These are phyloP conservation scores for Tetracladium maxilliforme DNA, from an alignment of 2,329 filamentous ascomycete species.

Conservation along the genomic window DNA sequence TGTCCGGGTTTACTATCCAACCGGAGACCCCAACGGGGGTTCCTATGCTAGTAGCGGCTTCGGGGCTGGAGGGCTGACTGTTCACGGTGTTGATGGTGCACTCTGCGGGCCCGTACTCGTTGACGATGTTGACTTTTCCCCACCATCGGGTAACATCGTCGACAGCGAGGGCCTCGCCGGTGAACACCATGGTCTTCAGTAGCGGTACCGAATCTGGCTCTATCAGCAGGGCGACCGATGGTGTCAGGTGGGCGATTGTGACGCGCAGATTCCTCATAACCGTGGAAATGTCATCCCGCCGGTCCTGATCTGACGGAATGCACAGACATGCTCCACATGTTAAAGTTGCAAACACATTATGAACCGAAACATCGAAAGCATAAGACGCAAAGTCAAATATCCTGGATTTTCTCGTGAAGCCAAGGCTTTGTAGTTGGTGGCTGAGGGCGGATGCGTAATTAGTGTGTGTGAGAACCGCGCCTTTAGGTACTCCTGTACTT, in stretches of 20 bases:
- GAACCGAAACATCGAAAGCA: constrained; percentile 22
- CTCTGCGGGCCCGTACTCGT: constrained; percentile 23
- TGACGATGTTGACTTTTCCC: constrained; percentile 18
- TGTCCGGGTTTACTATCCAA: background rate
- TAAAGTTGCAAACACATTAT: constrained; percentile 19
- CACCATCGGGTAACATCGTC: constrained; percentile 21
- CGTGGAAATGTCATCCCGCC: constrained; percentile 19
- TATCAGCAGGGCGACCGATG: constrained; percentile 12
- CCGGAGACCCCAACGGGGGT: background rate
- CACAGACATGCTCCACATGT: constrained; percentile 21
- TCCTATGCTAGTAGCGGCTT: background rate
- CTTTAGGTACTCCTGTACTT: too few relatives aligned
- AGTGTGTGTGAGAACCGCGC: too few relatives aligned
- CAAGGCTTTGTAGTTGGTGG: too few relatives aligned
- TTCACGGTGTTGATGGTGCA: too few relatives aligned
- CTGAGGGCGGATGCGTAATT: too few relatives aligned
- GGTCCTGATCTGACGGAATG: constrained; percentile 20
- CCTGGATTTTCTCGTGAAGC: too few relatives aligned
- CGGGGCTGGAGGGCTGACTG: background rate
- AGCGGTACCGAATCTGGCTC: constrained; percentile 8
- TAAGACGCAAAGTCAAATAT: constrained; percentile 17
- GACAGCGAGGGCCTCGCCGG: constrained; percentile 18
- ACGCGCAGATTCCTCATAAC: constrained; percentile 10
- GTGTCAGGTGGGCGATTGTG: constrained; percentile 12
- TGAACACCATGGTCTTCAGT: constrained; percentile 9